phyloP scores from a whole-genome alignment of 495 filamentous ascomycete genomes.

The Hamigera avellanea region DNA sequence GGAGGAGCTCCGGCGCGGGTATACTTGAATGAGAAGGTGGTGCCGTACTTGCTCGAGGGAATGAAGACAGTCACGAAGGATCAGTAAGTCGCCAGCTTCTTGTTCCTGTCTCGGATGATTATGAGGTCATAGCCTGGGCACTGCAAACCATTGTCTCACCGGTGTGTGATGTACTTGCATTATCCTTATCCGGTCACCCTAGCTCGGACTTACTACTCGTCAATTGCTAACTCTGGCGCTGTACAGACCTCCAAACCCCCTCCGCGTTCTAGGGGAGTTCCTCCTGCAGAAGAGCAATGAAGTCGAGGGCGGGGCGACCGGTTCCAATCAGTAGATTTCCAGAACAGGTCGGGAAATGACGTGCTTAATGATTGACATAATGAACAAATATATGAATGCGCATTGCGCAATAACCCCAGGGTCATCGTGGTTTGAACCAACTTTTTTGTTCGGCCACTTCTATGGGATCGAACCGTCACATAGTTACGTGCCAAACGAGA shows the following conservation, averaged over 20 bases:
- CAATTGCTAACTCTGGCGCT: too few species aligned
- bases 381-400: not conserved
- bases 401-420: not conserved
- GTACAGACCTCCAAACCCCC: conserved; percentile 60
- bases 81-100: conserved; percentile 60
- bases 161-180: too few species aligned
- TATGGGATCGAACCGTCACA: too few species aligned
- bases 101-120: conserved; percentile 1
- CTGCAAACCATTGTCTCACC: too few species aligned
- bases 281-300: conserved; percentile 74
- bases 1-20: conserved; percentile 80
- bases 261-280: conserved; percentile 78
- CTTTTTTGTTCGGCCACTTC: too few species aligned
- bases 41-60: conserved; percentile 72
- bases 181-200: too few species aligned
- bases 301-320: conserved; percentile 34
- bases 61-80: conserved; percentile 82
- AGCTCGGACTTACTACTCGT: too few species aligned
- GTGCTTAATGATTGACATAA: not conserved
- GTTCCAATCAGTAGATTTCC: conserved; percentile 1
- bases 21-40: conserved; percentile 85
- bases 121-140: too few species aligned
- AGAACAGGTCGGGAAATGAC: conserved; percentile 1
- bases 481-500: too few species aligned
- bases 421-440: too few species aligned